Evolutionary conservation across 2,329 filamentous ascomycete genomes (phyloP).

Genomic region (Zymoseptoria tritici): DNA sequence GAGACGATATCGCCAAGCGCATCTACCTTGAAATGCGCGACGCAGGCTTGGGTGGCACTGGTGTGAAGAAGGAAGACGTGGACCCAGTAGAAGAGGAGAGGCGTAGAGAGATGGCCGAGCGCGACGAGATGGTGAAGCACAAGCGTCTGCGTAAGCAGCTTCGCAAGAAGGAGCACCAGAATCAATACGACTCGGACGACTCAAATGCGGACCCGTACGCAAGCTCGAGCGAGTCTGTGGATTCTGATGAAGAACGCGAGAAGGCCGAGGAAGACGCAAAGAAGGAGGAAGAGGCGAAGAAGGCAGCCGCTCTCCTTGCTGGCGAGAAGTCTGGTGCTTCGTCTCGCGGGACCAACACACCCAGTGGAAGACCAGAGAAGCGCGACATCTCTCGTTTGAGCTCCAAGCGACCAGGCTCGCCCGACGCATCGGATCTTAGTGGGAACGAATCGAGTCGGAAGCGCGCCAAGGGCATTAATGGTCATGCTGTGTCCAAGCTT

Average conservation of each 20-base stretch:
- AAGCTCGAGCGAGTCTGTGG: conserved; percentile 48
- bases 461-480: conserved; percentile 46
- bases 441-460: conserved; percentile 83
- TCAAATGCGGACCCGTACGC: conserved; percentile 38
- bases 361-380: conserved; percentile 49
- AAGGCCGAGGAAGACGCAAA: conserved; percentile 51
- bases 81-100: conserved; percentile 58
- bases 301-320: conserved; percentile 40
- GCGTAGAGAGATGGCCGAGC: conserved; percentile 59
- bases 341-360: conserved; percentile 64
- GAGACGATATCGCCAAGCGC: conserved; percentile 55
- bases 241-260: conserved; percentile 59
- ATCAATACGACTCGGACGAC: conserved; percentile 68
- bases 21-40: conserved; percentile 75
- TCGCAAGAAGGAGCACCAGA: conserved; percentile 76
- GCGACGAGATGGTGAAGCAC: conserved; percentile 64
- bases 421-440: conserved; percentile 81
- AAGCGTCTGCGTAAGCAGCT: conserved; percentile 75
- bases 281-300: conserved; percentile 46
- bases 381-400: conserved; percentile 47
- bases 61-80: conserved; percentile 44
- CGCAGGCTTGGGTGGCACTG: conserved; percentile 65
- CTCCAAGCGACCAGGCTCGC: conserved; percentile 74
- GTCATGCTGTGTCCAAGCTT: conserved; percentile 30
- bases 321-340: conserved; percentile 50